Evolutionary conservation across 176 grass and related monocot species (phyloP).

Genomic region (Paspalum vaginatum): DNA sequence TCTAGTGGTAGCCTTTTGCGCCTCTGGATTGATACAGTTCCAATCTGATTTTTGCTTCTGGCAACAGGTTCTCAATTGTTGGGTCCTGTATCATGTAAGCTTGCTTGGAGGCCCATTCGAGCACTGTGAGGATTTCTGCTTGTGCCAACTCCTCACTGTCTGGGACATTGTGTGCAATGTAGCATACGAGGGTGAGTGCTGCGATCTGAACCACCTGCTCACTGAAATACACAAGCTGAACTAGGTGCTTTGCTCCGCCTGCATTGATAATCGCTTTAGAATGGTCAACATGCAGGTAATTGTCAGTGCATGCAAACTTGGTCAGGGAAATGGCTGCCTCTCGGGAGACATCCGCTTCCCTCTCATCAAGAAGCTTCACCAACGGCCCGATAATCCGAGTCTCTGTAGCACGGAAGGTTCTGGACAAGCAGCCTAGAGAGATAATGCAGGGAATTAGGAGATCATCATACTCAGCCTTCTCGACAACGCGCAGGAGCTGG

Average conservation of each 20-base stretch:
- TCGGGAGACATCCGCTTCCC: conserved; percentile 67
- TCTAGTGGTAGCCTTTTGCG: conserved; percentile 75
- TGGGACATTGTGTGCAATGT: conserved; percentile 82
- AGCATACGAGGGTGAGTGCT: conserved; percentile 74
- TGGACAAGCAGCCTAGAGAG: conserved; percentile 81
- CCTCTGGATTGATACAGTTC: conserved; percentile 94
- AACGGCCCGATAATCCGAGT: conserved; percentile 85
- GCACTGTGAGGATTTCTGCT: conserved; percentile 79
- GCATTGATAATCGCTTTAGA: conserved; percentile 83
- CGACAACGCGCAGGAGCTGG: conserved; percentile 77
- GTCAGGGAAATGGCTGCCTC: conserved; percentile 69
- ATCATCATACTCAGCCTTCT: conserved; percentile 91
- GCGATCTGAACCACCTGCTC: conserved; percentile 88
- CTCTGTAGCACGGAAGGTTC: conserved; percentile 96
- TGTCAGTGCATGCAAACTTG: conserved; percentile 78
- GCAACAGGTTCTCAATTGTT: conserved; percentile 65
- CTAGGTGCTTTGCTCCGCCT: conserved; percentile 81
- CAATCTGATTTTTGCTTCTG: conserved; percentile 85
- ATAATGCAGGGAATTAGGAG: conserved; percentile 88
- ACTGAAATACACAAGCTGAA: conserved; percentile 91
- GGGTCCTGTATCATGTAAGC: conserved; percentile 81
- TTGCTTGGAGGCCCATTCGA: conserved; percentile 96
- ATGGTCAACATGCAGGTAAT: conserved; percentile 87
- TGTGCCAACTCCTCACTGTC: conserved; percentile 91
- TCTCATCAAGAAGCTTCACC: conserved; percentile 88